phyloP scores from a whole-genome alignment of 345 rosid genomes.

The Euclidium syriacum region DNA sequence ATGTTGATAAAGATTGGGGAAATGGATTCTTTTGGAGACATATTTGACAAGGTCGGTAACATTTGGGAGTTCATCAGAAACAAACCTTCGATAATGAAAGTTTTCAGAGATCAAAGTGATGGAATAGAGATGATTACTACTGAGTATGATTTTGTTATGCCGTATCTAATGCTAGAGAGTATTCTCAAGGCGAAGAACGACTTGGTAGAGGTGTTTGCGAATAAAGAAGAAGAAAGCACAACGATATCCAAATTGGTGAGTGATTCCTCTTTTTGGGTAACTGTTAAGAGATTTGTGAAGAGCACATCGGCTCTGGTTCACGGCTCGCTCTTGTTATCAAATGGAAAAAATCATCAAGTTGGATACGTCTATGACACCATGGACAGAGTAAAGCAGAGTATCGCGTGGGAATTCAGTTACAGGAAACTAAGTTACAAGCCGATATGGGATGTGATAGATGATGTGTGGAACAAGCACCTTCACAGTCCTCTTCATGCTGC shows the following conservation, averaged over 20 bases:
- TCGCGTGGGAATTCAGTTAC: no score
- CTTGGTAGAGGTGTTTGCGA: slow-evolving; percentile 34
- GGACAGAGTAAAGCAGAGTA: no score
- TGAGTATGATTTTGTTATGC: slow-evolving; percentile 26
- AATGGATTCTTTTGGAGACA: slow-evolving; percentile 14
- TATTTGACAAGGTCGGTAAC: slow-evolving; percentile 20
- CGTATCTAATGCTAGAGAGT: slow-evolving; percentile 39
- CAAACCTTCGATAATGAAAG: slow-evolving; percentile 17
- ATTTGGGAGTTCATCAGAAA: slow-evolving; percentile 35
- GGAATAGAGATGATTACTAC: slow-evolving; percentile 31
- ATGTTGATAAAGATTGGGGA: slow-evolving; percentile 35
- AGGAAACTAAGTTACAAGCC: no score
- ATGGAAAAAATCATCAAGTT: no score
- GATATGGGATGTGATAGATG: no score
- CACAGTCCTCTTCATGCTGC: no score
- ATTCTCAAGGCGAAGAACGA: slow-evolving; percentile 34
- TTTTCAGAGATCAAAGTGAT: slow-evolving; percentile 21
- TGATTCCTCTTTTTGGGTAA: slow-evolving; percentile 41
- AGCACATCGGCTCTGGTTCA: slow-evolving; percentile 39
- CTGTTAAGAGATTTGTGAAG: slow-evolving; percentile 35
- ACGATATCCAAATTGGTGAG: slow-evolving; percentile 27
- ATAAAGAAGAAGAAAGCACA: slow-evolving; percentile 27
- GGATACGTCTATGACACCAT: no score
- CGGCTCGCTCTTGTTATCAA: no score
- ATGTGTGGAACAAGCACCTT: no score